Percentiles rank a stretch among this genome's conserved stretches.
Conservation (phyloP, 495 filamentous ascomycete genomes). For the Hapsidospora chrysogenum region DNA sequence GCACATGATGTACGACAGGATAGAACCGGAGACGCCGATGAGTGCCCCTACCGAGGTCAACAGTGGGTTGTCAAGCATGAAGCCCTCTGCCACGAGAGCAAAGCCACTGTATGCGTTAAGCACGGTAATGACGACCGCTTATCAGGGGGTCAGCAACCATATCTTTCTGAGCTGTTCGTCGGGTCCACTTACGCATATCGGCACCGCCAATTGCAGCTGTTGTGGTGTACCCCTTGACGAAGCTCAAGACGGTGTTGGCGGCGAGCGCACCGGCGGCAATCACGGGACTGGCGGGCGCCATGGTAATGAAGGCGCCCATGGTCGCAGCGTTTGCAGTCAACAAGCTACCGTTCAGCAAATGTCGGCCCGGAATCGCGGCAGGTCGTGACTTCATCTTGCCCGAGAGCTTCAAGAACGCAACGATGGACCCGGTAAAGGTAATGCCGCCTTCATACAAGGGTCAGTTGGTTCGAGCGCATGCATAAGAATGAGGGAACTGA, state of each 20-base stretch:
- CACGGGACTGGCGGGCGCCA: constrained; percentile 54
- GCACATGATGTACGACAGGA: constrained; percentile 69
- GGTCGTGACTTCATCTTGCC: constrained; percentile 62
- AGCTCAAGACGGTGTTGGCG: constrained; percentile 57
- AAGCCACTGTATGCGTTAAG: constrained; percentile 77
- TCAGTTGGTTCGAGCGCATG: constrained; percentile 2
- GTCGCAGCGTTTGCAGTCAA: constrained; percentile 57
- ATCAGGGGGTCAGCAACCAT: not conserved
- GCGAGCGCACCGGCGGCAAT: constrained; percentile 59
- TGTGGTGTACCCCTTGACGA: constrained; percentile 67
- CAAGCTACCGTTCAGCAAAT: constrained; percentile 52
- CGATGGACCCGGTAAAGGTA: constrained; percentile 70
- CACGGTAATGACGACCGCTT: constrained; percentile 64
- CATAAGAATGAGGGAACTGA: constrained; percentile 7
- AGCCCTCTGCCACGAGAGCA: constrained; percentile 64
- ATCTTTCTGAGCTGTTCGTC: not conserved
- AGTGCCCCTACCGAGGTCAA: constrained; percentile 64
- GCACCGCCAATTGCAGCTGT: constrained; percentile 73
- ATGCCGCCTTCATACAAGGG: constrained; percentile 34
- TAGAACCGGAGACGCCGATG: constrained; percentile 67
- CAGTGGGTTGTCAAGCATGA: constrained; percentile 74
- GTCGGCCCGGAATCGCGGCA: constrained; percentile 47
- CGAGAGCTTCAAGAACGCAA: constrained; percentile 66
- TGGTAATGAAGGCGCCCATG: constrained; percentile 61
- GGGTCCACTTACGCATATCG: constrained; percentile 44